Evolutionary conservation across 305 asterid species (phyloP), one percentile per base, ranked within the genome.

Genomic region (Petunia hybrid): DNA sequence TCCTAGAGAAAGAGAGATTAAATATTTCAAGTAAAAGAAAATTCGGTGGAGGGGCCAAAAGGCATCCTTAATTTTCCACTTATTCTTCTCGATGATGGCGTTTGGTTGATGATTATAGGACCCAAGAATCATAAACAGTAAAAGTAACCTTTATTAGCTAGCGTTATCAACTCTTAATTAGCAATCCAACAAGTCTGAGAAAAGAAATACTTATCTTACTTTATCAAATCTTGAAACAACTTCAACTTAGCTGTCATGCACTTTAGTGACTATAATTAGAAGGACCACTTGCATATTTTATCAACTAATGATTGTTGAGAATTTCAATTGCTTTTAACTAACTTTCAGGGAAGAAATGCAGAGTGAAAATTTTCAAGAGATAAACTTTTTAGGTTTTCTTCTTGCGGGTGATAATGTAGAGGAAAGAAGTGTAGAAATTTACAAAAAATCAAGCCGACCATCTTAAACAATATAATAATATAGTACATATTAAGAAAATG

Each of bases 191-290:
- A 48, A 48, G 45, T 35, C 51, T 12, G 62, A 51, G 63, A 35
- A 73, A 51, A 22, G 31, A 73, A 12, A 3, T 73, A 73, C 63
- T 48, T 48, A 48, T 35, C 69, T 71, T 31, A 35, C 43, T 31
- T 4, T 46, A 46, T 43, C 35, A 31, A 73, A 51, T 73, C 63
- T 6, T 3, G 63, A 51, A 51, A 51, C 63, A 51, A 42, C 78
- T 8, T 73, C 36, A 51, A 13, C 63, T 42, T 36, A 51, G 63
- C 63, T 36, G 78, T 73, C 46, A 73, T 73, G 78, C 78, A 51
- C 63, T 51, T 73, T 73, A 51, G 36, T 73, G 31, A 73, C 5
- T 48, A 51, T 42, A 12, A 51, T 71, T 31, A 6, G 31, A 71
- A 71, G 43, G 77, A 71, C 31, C 77, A 38, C 61, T 16, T 42